Conservation (phyloP, 768 basidiomycete genomes). For the Phallus indusiatus region DNA sequence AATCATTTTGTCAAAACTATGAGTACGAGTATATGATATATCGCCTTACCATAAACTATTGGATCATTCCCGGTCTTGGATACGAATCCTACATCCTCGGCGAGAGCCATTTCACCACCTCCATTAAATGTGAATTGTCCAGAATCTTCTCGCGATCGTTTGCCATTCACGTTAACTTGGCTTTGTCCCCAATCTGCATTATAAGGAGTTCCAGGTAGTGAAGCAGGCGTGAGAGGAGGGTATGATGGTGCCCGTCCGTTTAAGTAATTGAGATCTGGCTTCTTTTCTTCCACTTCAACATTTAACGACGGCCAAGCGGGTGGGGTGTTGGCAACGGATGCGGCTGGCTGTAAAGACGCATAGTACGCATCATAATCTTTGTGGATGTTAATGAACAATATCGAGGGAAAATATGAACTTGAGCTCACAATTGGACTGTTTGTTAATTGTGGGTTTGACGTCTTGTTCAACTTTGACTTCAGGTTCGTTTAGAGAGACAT, state of each 20-base stretch:
- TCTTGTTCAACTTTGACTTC: constrained; percentile 23
- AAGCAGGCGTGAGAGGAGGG: background rate
- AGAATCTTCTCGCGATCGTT: constrained; percentile 31
- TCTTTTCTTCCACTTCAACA: constrained; percentile 57
- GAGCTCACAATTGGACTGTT: constrained; percentile 57
- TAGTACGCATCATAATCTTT: constrained; percentile 78
- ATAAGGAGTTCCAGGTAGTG: background rate
- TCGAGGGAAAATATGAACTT: background rate
- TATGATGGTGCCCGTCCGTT: constrained; percentile 32
- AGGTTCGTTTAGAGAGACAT: constrained; percentile 17
- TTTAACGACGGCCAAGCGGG: constrained; percentile 40
- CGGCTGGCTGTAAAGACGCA: constrained; percentile 57
- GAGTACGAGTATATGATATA: constrained; percentile 7
- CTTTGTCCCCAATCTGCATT: constrained; percentile 3
- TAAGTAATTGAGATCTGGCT: constrained; percentile 27
- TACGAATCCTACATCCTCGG: constrained; percentile 13
- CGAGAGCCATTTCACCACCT: constrained; percentile 10
- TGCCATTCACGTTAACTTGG: background rate
- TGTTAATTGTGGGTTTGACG: constrained; percentile 41
- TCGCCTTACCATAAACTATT: constrained; percentile 50
- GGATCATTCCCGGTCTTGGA: constrained; percentile 38
- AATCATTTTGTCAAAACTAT: background rate
- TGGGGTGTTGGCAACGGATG: constrained; percentile 51
- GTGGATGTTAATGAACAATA: background rate
- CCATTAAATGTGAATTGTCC: constrained; percentile 17